Conservation (phyloP, 2,329 filamentous ascomycete species). For the Curvularia hawaiiensis region DNA sequence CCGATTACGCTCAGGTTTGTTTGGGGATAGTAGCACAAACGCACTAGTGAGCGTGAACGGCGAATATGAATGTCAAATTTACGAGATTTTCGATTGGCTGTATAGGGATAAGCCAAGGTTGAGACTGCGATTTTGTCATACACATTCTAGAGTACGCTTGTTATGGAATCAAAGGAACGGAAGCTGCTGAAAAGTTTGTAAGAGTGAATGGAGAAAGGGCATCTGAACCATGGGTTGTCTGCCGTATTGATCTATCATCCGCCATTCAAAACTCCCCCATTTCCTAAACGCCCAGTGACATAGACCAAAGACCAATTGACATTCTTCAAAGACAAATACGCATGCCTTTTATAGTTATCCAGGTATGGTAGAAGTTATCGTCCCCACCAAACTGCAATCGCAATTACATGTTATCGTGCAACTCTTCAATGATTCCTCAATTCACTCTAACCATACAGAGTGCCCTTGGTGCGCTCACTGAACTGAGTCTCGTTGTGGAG, state of each 20-base stretch:
- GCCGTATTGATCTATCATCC: background rate
- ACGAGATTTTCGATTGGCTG: background rate
- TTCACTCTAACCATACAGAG: conserved; percentile 4
- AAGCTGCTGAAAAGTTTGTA: background rate
- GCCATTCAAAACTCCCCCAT: background rate
- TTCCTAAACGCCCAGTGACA: background rate
- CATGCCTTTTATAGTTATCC: too few relatives aligned
- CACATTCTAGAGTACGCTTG: background rate
- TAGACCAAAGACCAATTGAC: background rate
- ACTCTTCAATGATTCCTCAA: background rate
- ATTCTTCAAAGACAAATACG: background rate
- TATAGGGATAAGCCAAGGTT: background rate
- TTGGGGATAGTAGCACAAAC: background rate
- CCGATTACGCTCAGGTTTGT: background rate
- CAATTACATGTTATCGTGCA: background rate
- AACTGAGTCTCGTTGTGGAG: conserved; percentile 46
- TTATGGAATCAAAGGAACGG: background rate
- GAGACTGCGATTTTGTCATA: background rate
- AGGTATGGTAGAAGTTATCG: background rate
- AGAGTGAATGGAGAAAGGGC: background rate
- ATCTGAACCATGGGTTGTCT: background rate
- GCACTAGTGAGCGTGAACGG: background rate
- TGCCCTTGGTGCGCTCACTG: conserved; percentile 36
- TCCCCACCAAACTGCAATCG: background rate
- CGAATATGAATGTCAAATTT: background rate